A percentile compares a stretch with the other conserved stretches of the same genome.
phyloP scores from a whole-genome alignment of 2,329 filamentous ascomycete genomes.

The Reticulascus tulasneorum region DNA sequence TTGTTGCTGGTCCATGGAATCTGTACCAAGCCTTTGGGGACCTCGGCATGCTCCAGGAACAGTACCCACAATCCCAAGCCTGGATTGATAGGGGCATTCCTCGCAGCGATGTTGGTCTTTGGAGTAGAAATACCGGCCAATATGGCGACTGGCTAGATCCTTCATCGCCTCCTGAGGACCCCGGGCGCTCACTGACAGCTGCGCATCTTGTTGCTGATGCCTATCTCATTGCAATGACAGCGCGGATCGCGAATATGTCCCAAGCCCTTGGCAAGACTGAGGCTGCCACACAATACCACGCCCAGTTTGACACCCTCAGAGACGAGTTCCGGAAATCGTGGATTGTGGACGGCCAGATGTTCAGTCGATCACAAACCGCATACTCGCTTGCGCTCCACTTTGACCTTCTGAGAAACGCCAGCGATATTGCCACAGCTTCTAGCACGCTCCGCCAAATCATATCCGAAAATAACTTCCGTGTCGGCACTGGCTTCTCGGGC shows the following conservation, averaged over 20 bases:
- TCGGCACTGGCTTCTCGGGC: constrained; percentile 20
- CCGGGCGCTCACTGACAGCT: constrained; percentile 22
- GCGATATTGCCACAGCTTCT: too few species aligned
- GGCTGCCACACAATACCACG: neutral
- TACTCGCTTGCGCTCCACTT: constrained; percentile 18
- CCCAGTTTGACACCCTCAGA: neutral
- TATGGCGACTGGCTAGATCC: constrained; percentile 27
- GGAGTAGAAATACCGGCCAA: neutral
- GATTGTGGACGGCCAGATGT: constrained; percentile 11
- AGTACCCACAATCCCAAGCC: constrained; percentile 7
- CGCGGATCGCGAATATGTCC: neutral
- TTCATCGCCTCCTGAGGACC: constrained; percentile 21
- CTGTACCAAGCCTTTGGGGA: constrained; percentile 6
- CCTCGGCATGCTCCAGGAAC: neutral
- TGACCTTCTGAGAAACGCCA: constrained; percentile 14
- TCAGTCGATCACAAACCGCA: constrained; percentile 17
- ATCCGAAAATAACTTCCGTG: constrained; percentile 2
- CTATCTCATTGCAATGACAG: constrained; percentile 20
- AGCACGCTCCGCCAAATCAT: constrained; percentile 3
- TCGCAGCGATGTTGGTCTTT: constrained; percentile 4
- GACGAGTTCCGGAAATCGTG: constrained; percentile 20
- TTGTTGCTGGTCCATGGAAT: constrained; percentile 5
- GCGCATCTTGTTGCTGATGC: constrained; percentile 25
- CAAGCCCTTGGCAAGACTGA: neutral
- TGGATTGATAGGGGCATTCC: constrained; percentile 3